phyloP scores from a whole-genome alignment of 2,329 filamentous ascomycete species.

The Penicillium sp. region DNA sequence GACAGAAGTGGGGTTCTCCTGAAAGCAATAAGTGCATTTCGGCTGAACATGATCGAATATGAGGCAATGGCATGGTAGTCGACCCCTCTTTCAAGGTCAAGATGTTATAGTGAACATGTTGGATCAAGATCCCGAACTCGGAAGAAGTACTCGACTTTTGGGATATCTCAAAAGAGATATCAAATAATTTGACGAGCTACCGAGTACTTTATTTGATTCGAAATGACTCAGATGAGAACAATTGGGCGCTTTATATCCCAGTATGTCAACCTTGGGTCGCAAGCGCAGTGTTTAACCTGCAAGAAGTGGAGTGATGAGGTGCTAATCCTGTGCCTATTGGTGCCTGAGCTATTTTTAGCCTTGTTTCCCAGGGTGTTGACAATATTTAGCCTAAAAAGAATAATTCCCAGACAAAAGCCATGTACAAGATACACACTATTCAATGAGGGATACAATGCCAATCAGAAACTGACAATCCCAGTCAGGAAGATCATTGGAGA shows the following conservation, averaged over 20 bases:
- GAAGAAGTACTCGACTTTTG: background rate
- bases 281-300: slow-evolving; percentile 32
- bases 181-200: background rate
- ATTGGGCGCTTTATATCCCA: background rate
- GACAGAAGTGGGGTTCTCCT: background rate
- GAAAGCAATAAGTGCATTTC: background rate
- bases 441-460: background rate
- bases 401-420: no score
- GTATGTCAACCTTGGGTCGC: background rate
- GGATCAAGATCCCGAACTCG: background rate
- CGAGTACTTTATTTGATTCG: background rate
- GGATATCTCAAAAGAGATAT: background rate
- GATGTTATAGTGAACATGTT: background rate
- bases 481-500: background rate
- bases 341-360: no score
- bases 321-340: no score
- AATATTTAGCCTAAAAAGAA: no score
- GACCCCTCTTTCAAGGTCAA: background rate
- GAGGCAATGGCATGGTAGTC: background rate
- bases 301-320: slow-evolving; percentile 20
- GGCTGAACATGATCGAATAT: background rate
- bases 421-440: no score
- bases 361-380: background rate
- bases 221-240: background rate
- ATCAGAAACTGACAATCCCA: background rate